These are phyloP conservation scores for Thalassiosira delicatula DNA, from an alignment of 352 stramenopile genomes.

Conservation along the genomic window DNA sequence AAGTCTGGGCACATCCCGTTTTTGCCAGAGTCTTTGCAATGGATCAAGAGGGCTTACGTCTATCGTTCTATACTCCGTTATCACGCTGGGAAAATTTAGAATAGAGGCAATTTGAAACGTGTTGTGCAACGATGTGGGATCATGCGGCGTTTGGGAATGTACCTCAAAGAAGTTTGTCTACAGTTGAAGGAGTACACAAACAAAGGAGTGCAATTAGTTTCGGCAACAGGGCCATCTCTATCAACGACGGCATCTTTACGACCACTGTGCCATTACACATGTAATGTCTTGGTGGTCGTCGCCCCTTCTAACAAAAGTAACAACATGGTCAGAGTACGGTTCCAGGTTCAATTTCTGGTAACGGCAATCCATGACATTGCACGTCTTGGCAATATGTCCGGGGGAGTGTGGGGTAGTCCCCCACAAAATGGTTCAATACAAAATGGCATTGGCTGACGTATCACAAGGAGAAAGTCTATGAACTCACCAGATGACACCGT, in stretches of 20 bases:
- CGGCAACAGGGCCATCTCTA: slow-evolving; percentile 5
- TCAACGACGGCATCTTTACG: slow-evolving; percentile 9
- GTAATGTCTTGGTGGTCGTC: too few relatives aligned
- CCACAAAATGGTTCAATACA: too few relatives aligned
- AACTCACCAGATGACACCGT: too few relatives aligned
- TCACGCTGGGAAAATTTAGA: slow-evolving; percentile 6
- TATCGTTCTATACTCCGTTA: slow-evolving; percentile 10
- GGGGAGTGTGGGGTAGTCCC: too few relatives aligned
- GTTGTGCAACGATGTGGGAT: slow-evolving; percentile 10
- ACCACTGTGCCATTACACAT: too few relatives aligned
- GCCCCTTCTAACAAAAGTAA: too few relatives aligned
- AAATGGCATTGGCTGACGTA: too few relatives aligned
- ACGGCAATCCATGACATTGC: too few relatives aligned
- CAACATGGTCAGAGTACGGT: too few relatives aligned
- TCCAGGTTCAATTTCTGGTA: too few relatives aligned
- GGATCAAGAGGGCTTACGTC: slow-evolving; percentile 15
- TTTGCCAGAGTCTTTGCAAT: slow-evolving; percentile 18
- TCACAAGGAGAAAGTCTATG: too few relatives aligned
- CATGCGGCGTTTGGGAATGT: background rate
- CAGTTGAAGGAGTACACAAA: slow-evolving; percentile 11
- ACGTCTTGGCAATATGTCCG: too few relatives aligned
- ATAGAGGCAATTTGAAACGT: slow-evolving; percentile 18
- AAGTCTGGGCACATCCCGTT: slow-evolving; percentile 19
- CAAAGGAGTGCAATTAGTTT: slow-evolving; percentile 31
- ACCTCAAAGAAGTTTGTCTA: background rate